Conservation (phyloP, 306 rosid species). For the Pachyrhizus erosus region DNA sequence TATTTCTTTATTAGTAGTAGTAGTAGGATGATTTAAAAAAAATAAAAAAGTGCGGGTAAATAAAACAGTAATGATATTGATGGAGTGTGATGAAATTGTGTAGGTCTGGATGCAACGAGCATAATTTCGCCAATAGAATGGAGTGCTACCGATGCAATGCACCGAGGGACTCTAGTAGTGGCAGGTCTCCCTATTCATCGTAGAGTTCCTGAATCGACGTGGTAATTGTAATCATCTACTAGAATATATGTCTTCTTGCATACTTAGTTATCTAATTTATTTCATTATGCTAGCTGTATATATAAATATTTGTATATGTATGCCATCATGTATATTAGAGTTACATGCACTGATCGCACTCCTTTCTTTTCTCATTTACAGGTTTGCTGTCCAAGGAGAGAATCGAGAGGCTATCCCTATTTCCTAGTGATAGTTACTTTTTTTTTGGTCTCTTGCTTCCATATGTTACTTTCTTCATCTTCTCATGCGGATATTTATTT, state of each 20-base stretch:
- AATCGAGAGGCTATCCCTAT: constrained; percentile 44
- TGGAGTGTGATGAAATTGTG: not conserved
- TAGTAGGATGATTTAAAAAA: not conserved
- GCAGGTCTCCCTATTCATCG: constrained; percentile 66
- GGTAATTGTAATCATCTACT: constrained; percentile 33
- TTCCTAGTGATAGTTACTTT: constrained; percentile 35
- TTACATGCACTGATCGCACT: not conserved
- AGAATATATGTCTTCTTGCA: not conserved
- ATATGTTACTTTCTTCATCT: constrained; percentile 35
- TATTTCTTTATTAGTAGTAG: not conserved
- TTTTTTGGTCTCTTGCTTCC: constrained; percentile 40
- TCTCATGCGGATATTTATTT: constrained; percentile 40
- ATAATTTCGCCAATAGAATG: constrained; percentile 82
- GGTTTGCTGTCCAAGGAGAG: constrained; percentile 45
- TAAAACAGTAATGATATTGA: constrained; percentile 30
- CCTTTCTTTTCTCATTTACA: not conserved
- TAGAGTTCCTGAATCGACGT: constrained; percentile 32
- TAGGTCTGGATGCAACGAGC: constrained; percentile 93
- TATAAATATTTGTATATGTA: not conserved
- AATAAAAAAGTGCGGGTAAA: not conserved
- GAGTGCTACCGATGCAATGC: constrained; percentile 90
- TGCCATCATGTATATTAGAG: not conserved
- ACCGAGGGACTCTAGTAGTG: constrained; percentile 66
- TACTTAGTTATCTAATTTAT: no score
- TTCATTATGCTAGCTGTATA: no score